Evolutionary conservation across 345 rosid genomes (phyloP).

Genomic region (Trapa incisa): DNA sequence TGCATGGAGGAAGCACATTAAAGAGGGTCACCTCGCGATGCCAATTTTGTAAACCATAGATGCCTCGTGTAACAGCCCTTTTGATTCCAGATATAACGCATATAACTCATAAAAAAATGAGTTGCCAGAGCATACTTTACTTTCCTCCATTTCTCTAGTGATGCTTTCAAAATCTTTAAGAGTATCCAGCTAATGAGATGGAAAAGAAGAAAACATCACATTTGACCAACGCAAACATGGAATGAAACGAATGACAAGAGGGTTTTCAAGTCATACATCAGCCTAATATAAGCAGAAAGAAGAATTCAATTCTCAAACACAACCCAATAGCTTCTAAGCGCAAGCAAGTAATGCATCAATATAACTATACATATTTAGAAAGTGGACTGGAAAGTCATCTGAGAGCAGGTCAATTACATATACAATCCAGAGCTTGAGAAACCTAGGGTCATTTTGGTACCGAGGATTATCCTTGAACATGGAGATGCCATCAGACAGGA

Average conservation of each 20-base stretch:
- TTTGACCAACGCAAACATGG: neutral
- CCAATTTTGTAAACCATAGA: conserved; percentile 55
- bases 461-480: conserved; percentile 44
- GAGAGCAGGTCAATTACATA: conserved; percentile 35
- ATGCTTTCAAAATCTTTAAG: conserved; percentile 42
- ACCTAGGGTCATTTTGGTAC: conserved; percentile 65
- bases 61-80: conserved; percentile 59
- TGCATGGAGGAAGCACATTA: neutral
- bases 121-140: conserved; percentile 29
- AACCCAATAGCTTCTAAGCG: neutral
- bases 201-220: neutral
- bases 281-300: neutral
- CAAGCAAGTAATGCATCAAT: neutral
- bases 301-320: neutral
- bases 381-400: neutral
- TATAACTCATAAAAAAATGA: conserved; percentile 66
- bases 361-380: neutral
- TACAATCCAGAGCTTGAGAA: conserved; percentile 89
- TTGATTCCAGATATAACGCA: conserved; percentile 65
- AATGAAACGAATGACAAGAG: neutral
- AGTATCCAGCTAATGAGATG: conserved; percentile 39
- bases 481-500: conserved; percentile 37
- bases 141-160: conserved; percentile 48
- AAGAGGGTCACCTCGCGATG: conserved; percentile 42
- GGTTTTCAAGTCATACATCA: neutral